A percentile compares a stretch with the other conserved stretches of the same genome.
phyloP scores from a whole-genome alignment of 176 grass and related monocot species.

The Elaeis guineensis region DNA sequence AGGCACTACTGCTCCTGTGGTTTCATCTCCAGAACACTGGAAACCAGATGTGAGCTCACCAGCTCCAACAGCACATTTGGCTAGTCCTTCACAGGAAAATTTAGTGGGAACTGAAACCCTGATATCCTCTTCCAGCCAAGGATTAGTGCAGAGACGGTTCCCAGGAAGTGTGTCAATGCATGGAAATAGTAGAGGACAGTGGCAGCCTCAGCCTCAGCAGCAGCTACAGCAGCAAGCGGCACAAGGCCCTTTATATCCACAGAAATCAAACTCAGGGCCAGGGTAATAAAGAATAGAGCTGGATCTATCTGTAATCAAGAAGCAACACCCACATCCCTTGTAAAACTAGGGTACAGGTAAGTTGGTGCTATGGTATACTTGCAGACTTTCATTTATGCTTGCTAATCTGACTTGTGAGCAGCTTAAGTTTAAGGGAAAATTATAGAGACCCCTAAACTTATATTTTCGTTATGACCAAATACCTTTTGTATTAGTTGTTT shows the following conservation, averaged over 20 bases:
- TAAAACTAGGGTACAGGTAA: too few species aligned
- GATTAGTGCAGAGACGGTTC: slow-evolving; percentile 47
- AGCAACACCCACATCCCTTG: too few species aligned
- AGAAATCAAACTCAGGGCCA: slow-evolving; percentile 66
- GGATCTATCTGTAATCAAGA: neutral
- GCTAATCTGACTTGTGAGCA: too few species aligned
- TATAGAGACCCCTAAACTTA: too few species aligned
- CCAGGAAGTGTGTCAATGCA: slow-evolving; percentile 40
- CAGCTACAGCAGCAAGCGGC: slow-evolving; percentile 34
- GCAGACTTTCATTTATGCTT: too few species aligned
- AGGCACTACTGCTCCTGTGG: slow-evolving; percentile 28
- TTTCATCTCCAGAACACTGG: slow-evolving; percentile 40
- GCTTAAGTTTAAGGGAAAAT: too few species aligned
- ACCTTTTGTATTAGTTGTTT: too few species aligned
- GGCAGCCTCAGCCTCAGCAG: slow-evolving; percentile 26
- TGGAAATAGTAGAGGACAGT: slow-evolving; percentile 42
- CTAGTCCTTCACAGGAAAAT: slow-evolving; percentile 48
- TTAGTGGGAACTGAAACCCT: slow-evolving; percentile 53
- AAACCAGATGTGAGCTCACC: slow-evolving; percentile 42
- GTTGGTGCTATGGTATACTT: too few species aligned
- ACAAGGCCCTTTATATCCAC: slow-evolving; percentile 48
- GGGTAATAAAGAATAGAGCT: slow-evolving; percentile 31
- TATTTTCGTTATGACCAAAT: too few species aligned
- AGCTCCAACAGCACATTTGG: slow-evolving; percentile 29
- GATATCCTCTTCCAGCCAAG: slow-evolving; percentile 43